Percentiles rank a stretch among this genome's conserved stretches.
Evolutionary conservation across 768 basidiomycete genomes (phyloP).

Genomic region (Dictyophora rubrovolvata): DNA sequence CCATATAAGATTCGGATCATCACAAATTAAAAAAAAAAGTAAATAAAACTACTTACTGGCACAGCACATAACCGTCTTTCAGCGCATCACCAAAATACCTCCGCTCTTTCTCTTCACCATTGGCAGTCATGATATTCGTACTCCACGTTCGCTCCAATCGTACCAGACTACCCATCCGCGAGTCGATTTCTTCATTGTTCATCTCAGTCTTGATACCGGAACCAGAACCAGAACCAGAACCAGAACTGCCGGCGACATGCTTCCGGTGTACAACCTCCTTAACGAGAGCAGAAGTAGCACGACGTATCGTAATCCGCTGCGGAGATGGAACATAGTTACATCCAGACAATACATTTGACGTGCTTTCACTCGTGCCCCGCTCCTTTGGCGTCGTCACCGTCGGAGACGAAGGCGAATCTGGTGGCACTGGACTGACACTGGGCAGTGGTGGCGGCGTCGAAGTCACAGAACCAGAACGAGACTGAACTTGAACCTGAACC

Average conservation of each 20-base stretch:
- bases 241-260: slow-evolving; percentile 11
- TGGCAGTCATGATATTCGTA: slow-evolving; percentile 39
- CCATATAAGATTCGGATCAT: slow-evolving; percentile 13
- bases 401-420: neutral
- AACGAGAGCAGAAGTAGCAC: slow-evolving; percentile 53
- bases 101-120: slow-evolving; percentile 69
- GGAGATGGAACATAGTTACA: slow-evolving; percentile 9
- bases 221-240: neutral
- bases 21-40: slow-evolving; percentile 16
- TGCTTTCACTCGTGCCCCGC: neutral
- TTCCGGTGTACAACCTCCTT: slow-evolving; percentile 56
- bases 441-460: neutral
- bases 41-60: slow-evolving; percentile 70
- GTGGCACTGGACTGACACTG: neutral
- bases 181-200: slow-evolving; percentile 72
- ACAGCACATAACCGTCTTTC: slow-evolving; percentile 77
- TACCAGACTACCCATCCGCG: slow-evolving; percentile 45
- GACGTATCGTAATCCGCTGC: slow-evolving; percentile 57
- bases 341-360: neutral
- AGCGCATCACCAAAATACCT: slow-evolving; percentile 64
- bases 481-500: no score
- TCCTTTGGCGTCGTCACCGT: neutral
- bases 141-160: slow-evolving; percentile 73
- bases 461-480: no score
- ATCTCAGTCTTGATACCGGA: neutral